Percentiles rank a stretch among this genome's conserved stretches.
Conservation (phyloP, 2,329 filamentous ascomycete species). For the Penicillium sp. region DNA sequence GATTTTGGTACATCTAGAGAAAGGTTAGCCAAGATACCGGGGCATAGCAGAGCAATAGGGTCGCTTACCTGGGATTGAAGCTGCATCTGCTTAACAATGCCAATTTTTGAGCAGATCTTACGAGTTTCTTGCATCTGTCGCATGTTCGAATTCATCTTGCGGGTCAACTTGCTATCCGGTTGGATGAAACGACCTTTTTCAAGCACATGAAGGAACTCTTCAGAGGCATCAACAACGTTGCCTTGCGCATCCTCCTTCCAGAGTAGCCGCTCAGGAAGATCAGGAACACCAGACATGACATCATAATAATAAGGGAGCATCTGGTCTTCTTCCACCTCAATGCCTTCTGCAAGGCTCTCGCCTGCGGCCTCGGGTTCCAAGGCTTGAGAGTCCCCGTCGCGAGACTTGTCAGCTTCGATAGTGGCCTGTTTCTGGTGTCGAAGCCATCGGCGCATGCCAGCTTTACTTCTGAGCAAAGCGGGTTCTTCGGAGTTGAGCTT, state of each 20-base stretch:
- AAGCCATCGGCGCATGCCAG: conserved; percentile 85
- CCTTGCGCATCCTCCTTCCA: conserved; percentile 92
- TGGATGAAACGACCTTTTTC: conserved; percentile 73
- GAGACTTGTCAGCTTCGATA: conserved; percentile 49
- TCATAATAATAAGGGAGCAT: conserved; percentile 95
- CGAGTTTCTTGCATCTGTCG: conserved; percentile 94
- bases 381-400: conserved; percentile 47
- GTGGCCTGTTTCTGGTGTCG: conserved; percentile 73
- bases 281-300: conserved; percentile 78
- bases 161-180: conserved; percentile 70
- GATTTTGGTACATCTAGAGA: conserved; percentile 87
- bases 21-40: conserved; percentile 8
- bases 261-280: conserved; percentile 72
- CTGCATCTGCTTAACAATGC: conserved; percentile 99
- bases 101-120: conserved; percentile 93
- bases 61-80: conserved; percentile 80
- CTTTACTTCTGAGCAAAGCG: conserved; percentile 78
- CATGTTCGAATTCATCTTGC: conserved; percentile 86
- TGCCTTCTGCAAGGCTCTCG: conserved; percentile 90
- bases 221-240: conserved; percentile 81
- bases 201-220: conserved; percentile 77
- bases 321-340: conserved; percentile 81
- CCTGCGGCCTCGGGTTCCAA: conserved; percentile 53
- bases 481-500: conserved; percentile 84
- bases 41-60: background rate